Conservation (phyloP, 441 rosid genomes). For the Macaranga tanarius region DNA sequence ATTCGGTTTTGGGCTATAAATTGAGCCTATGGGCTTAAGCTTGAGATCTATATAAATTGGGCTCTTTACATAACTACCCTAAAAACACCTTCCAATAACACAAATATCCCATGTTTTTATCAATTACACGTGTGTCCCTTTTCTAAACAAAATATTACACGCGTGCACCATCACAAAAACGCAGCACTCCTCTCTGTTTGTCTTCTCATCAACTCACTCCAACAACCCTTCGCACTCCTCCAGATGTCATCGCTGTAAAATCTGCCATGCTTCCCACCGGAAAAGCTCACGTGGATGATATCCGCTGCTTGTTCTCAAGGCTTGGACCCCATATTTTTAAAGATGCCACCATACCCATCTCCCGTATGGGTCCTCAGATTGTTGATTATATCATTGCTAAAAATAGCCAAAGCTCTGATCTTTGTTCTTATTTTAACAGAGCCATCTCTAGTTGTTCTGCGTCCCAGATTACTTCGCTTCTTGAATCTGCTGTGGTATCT, state of each 20-base stretch:
- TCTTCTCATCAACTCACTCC: too few relatives aligned
- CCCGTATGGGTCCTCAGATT: conserved; percentile 46
- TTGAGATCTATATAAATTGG: too few relatives aligned
- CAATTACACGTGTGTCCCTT: too few relatives aligned
- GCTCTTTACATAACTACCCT: too few relatives aligned
- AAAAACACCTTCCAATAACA: too few relatives aligned
- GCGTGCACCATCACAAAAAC: too few relatives aligned
- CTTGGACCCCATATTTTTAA: conserved; percentile 54
- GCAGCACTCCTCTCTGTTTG: too few relatives aligned
- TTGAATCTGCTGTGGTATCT: conserved; percentile 36
- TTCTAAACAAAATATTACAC: too few relatives aligned
- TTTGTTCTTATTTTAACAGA: conserved; percentile 28
- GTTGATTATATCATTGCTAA: conserved; percentile 37
- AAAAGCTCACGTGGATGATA: conserved; percentile 48
- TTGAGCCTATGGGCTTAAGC: too few relatives aligned
- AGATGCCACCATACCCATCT: conserved; percentile 57
- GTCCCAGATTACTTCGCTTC: conserved; percentile 42
- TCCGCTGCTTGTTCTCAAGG: conserved; percentile 49
- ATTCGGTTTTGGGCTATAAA: too few relatives aligned
- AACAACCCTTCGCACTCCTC: conserved; percentile 34
- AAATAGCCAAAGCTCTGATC: conserved; percentile 24
- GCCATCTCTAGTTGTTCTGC: conserved; percentile 45
- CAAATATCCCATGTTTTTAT: too few relatives aligned
- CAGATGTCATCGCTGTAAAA: conserved; percentile 36
- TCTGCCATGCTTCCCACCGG: conserved; percentile 63